These are phyloP conservation scores for Ophiorrhiza pumila DNA, from an alignment of 257 asterid species.

Conservation along the genomic window DNA sequence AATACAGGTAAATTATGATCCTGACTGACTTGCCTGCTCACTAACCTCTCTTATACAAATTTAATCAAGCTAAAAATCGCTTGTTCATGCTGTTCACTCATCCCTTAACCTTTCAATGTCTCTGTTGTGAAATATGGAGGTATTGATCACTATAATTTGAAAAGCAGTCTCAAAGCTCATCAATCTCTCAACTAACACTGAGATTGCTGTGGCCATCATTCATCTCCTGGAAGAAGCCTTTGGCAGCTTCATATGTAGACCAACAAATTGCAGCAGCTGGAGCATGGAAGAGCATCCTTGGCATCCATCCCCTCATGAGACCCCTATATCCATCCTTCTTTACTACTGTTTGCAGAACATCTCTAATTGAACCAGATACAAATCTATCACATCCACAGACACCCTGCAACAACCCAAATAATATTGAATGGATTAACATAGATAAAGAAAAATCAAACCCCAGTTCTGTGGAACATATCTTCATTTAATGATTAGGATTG, in stretches of 20 bases:
- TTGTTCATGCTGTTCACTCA: constrained; percentile 5
- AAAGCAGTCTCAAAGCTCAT: not conserved
- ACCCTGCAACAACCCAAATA: constrained; percentile 53
- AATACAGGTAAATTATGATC: not conserved
- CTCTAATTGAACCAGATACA: constrained; percentile 58
- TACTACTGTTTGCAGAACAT: constrained; percentile 62
- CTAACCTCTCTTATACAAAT: constrained; percentile 1
- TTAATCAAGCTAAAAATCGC: constrained; percentile 5
- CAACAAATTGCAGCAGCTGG: constrained; percentile 99
- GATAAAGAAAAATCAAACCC: not conserved
- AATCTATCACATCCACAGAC: constrained; percentile 96
- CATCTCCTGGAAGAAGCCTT: constrained; percentile 66
- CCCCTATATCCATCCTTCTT: constrained; percentile 90
- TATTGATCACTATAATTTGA: not conserved
- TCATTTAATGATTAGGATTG: not conserved
- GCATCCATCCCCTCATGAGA: constrained; percentile 93
- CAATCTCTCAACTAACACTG: constrained; percentile 9
- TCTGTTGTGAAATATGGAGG: not conserved
- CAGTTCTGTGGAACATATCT: not conserved
- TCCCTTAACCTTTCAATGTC: not conserved
- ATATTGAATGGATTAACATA: not conserved
- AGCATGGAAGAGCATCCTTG: constrained; percentile 98
- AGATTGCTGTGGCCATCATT: constrained; percentile 23
- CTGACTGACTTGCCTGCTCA: not conserved
- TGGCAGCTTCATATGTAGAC: constrained; percentile 94